These are phyloP conservation scores for Trichoderma virens DNA, from an alignment of 495 filamentous ascomycete species.

Conservation along the genomic window DNA sequence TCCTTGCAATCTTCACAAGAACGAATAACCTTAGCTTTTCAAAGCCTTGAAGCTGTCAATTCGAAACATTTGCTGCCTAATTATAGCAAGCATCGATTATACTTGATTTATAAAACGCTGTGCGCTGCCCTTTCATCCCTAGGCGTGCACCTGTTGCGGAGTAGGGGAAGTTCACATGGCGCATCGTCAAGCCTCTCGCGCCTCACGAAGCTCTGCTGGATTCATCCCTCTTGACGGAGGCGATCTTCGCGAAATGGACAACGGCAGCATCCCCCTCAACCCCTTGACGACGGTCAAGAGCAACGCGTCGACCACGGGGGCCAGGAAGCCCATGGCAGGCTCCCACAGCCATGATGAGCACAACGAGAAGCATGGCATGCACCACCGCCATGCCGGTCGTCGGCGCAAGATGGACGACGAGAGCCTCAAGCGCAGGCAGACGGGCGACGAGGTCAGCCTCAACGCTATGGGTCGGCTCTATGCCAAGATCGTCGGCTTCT, in stretches of 20 bases:
- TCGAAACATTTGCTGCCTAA: background rate
- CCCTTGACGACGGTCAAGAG: conserved; percentile 44
- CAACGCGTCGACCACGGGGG: conserved; percentile 41
- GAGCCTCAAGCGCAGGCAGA: conserved; percentile 42
- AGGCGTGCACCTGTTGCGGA: background rate
- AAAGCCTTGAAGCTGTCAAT: background rate
- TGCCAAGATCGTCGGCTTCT: conserved; percentile 74
- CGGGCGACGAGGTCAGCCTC: conserved; percentile 46
- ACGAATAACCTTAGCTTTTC: background rate
- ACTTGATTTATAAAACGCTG: background rate
- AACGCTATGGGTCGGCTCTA: conserved; percentile 85
- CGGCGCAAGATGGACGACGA: conserved; percentile 47
- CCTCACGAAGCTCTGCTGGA: conserved; percentile 5
- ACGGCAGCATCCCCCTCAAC: conserved; percentile 21
- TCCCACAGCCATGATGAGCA: conserved; percentile 17
- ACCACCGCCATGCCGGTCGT: conserved; percentile 40
- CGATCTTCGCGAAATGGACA: conserved; percentile 8
- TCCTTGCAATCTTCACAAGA: background rate
- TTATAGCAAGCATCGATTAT: background rate
- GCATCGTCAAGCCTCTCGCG: background rate
- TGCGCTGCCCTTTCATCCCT: background rate
- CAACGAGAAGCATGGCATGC: conserved; percentile 20
- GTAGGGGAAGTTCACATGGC: background rate
- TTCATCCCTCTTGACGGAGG: background rate
- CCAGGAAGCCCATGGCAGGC: conserved; percentile 38